Base-by-base conservation (phyloP, 192 early-diverging fungal species). In the Podochytrium sp. region DNA sequence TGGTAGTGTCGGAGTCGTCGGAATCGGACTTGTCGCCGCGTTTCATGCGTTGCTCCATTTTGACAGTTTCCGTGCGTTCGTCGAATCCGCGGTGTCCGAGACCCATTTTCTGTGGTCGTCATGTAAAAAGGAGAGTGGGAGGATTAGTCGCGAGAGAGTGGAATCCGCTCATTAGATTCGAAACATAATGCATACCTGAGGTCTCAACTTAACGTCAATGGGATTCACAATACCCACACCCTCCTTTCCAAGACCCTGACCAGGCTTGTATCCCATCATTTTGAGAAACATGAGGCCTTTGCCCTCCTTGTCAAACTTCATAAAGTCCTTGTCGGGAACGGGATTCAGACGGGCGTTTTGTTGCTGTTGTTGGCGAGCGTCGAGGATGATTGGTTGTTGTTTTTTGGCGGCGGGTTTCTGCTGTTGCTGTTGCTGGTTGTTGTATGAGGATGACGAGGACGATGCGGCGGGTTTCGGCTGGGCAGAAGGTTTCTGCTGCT, bases 201-300 rank as follows among this genome's bases (percentile, higher is more conserved):
- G 96, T 37, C 96, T 90, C 18, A 91, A 62, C 71, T 93, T 94
- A 5, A 92, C 93, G 53, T 98, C 92, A 34, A 99, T 91, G 3
- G 97, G 97, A 55, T 95, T 91, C 2, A 94, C 84, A 25, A 96
- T 96, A 67, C 97, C 97, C 49, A 82, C 80, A 3, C 94, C 93
- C 5, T 91, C 89, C 51, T 83, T 83, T 1, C 97, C 97, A n/a
- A 99, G 81, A 68, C 96, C 96, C 81, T 93, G 83, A 18, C 97
- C 97, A 29, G 80, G 82, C 71, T 86, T 86, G 87, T 92, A 99
- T 37, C 96, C 96, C 92, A 96, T 94, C 70, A 92, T 94, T 57
- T 90, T 80, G 85, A 99, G 84, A 88, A 96, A 90, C 38, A 88
- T 89, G 76, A 90, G 81, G 7, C 94, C 93, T 38, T 85, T 91